A percentile compares a stretch with the other conserved stretches of the same genome.
Conservation (phyloP, 2,329 filamentous ascomycete species). For the Fusarium liriodendri region DNA sequence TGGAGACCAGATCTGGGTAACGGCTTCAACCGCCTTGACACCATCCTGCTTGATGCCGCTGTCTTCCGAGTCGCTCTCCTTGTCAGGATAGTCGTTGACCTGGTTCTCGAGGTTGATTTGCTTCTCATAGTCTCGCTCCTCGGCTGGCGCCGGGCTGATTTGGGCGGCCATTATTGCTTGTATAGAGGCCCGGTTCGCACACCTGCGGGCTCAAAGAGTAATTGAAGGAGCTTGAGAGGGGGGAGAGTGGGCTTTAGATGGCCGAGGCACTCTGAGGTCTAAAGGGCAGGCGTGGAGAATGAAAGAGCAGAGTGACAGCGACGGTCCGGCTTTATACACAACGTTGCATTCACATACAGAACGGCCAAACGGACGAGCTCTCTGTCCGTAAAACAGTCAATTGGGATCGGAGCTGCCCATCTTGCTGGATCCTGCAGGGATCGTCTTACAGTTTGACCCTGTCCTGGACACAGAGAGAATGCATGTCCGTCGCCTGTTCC, state of each 20-base stretch:
- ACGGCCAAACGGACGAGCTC: not conserved
- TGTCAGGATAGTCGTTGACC: slow-evolving; percentile 13
- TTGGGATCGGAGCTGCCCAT: slow-evolving; percentile 1
- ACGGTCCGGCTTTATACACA: slow-evolving; percentile 24
- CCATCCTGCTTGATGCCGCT: slow-evolving; percentile 50
- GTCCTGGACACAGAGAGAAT: not conserved
- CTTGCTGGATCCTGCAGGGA: not conserved
- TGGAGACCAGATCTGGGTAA: slow-evolving; percentile 54
- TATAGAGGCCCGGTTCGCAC: not conserved
- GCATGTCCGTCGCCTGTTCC: slow-evolving; percentile 1
- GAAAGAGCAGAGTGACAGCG: not conserved
- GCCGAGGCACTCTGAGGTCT: slow-evolving; percentile 1
- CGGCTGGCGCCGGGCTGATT: slow-evolving; percentile 5
- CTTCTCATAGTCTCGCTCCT: slow-evolving; percentile 29
- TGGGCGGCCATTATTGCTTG: slow-evolving; percentile 5
- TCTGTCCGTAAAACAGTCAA: slow-evolving; percentile 3
- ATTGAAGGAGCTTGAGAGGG: not conserved
- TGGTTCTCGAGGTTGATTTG: slow-evolving; percentile 24
- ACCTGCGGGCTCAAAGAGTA: not conserved
- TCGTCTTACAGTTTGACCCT: not conserved
- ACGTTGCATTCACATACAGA: slow-evolving; percentile 14
- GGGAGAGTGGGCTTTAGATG: not conserved
- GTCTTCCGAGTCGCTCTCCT: slow-evolving; percentile 33
- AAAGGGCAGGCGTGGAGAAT: slow-evolving; percentile 3
- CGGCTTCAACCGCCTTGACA: slow-evolving; percentile 53